Percentiles rank a stretch among this genome's conserved stretches.
phyloP scores from a whole-genome alignment of 1,139 yeast genomes.

The Taphrina deformans region DNA sequence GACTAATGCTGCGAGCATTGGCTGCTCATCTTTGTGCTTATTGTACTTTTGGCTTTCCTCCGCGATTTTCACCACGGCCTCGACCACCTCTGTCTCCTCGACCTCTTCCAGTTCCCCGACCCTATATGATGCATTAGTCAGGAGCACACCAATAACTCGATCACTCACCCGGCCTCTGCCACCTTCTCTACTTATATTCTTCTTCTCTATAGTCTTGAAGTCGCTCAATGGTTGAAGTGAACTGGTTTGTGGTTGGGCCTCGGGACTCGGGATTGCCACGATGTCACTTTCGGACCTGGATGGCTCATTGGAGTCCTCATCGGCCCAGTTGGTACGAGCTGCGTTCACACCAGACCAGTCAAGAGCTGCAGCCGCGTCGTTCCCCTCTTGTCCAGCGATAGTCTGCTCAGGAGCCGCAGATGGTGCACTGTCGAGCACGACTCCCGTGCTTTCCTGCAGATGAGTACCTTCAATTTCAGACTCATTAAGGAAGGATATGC shows the following conservation, averaged over 20 bases:
- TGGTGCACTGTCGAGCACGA: not conserved
- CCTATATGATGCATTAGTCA: not conserved
- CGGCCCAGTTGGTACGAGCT: constrained; percentile 8
- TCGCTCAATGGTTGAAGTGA: constrained; percentile 6
- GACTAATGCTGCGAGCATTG: not conserved
- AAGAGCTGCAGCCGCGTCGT: constrained; percentile 7
- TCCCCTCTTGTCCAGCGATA: not conserved
- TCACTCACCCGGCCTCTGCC: constrained; percentile 6
- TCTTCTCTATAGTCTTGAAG: constrained; percentile 16
- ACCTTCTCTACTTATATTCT: not conserved
- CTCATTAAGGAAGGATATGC: constrained; percentile 32
- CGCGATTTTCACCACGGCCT: constrained; percentile 9
- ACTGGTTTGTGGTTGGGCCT: not conserved
- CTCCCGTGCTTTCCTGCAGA: constrained; percentile 7
- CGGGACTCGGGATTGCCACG: not conserved
- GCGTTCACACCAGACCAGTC: constrained; percentile 11
- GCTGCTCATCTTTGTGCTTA: not conserved
- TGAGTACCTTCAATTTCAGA: constrained; percentile 28
- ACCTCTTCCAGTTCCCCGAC: constrained; percentile 12
- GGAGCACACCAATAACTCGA: not conserved
- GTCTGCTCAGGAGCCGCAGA: constrained; percentile 4
- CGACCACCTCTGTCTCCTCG: constrained; percentile 12
- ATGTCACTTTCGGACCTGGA: not conserved
- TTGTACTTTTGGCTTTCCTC: not conserved
- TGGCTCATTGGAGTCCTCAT: constrained; percentile 2